Conservation (phyloP, 164 flowering plant genomes). For the Sextonia rubra region DNA sequence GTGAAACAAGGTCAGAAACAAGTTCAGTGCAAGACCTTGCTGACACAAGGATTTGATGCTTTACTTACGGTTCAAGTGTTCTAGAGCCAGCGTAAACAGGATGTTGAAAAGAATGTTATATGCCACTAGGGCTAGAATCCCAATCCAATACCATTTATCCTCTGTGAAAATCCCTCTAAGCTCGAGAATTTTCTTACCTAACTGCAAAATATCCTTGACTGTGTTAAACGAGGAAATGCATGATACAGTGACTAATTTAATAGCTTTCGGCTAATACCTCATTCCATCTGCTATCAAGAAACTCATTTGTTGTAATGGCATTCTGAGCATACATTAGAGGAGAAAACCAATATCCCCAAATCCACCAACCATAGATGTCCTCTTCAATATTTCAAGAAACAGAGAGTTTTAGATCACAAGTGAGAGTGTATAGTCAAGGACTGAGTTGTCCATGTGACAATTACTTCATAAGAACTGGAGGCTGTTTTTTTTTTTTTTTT, state of each 20-base stretch:
- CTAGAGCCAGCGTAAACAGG: constrained; percentile 72
- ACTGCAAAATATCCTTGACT: constrained; percentile 12
- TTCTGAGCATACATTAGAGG: constrained; percentile 33
- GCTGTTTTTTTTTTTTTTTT: no score
- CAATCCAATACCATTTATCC: constrained; percentile 81
- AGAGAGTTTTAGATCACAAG: background rate
- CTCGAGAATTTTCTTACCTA: constrained; percentile 19
- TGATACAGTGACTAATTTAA: background rate
- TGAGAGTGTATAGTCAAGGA: background rate
- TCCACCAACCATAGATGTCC: constrained; percentile 27
- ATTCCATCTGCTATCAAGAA: constrained; percentile 21
- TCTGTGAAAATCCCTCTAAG: constrained; percentile 36
- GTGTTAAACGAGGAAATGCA: background rate
- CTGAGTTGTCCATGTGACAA: background rate
- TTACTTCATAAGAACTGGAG: no score
- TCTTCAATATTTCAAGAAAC: constrained; percentile 11
- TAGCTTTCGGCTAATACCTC: constrained; percentile 10
- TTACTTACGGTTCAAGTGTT: constrained; percentile 63
- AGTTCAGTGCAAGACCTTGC: background rate
- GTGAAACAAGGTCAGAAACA: background rate
- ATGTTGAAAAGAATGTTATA: constrained; percentile 67
- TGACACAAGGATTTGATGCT: background rate
- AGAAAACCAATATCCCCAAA: constrained; percentile 33
- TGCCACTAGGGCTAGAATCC: constrained; percentile 61
- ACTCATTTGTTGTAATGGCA: constrained; percentile 27